Evolutionary conservation across 192 early-diverging fungal genomes (phyloP).

Genomic region (Diversispora epigaea): DNA sequence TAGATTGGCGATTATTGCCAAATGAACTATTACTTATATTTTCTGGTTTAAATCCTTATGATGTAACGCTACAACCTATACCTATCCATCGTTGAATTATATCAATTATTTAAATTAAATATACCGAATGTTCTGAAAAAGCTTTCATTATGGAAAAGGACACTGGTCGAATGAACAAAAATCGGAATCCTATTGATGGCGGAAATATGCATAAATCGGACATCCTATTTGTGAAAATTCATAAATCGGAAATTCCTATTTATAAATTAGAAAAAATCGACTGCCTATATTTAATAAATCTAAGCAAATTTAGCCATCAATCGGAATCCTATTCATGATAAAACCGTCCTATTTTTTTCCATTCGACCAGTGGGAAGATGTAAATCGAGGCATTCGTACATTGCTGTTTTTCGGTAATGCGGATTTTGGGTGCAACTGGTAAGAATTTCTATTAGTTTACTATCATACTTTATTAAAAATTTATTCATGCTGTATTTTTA

Average conservation of each 20-base stretch:
- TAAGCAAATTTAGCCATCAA: conserved; percentile 2
- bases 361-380: too few species aligned
- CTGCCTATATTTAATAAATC: too few species aligned
- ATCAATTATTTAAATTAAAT: conserved; percentile 52
- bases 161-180: too few species aligned
- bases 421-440: conserved; percentile 81
- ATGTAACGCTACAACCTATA: conserved; percentile 56
- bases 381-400: conserved; percentile 57
- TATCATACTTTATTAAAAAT: conserved; percentile 21
- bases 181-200: too few species aligned
- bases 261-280: too few species aligned
- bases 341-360: too few species aligned
- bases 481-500: background rate
- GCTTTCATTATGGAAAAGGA: conserved; percentile 40
- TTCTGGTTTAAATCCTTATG: conserved; percentile 59
- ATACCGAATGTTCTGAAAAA: conserved; percentile 52
- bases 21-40: conserved; percentile 20
- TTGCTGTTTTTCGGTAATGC: conserved; percentile 79
- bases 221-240: too few species aligned
- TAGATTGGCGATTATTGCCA: conserved; percentile 39
- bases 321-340: too few species aligned
- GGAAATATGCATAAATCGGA: conserved; percentile 31
- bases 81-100: conserved; percentile 61
- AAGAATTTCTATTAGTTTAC: conserved; percentile 32
- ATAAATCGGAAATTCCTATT: too few species aligned